phyloP scores from a whole-genome alignment of 108 stramenopile genomes.

The Nannochloropsis salina region DNA sequence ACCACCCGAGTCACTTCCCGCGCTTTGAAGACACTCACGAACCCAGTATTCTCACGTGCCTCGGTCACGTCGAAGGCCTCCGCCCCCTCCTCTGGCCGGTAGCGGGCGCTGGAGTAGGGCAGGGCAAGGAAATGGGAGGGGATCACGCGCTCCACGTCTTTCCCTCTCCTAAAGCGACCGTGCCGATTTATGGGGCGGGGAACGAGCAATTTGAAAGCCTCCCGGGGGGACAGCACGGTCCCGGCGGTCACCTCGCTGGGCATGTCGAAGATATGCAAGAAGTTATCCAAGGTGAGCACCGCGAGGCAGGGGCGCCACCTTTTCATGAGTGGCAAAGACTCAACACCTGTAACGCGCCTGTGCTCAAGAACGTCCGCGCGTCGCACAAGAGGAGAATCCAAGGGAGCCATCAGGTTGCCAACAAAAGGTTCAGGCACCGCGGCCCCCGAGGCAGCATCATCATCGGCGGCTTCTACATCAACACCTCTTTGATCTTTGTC shows the following conservation, averaged over 20 bases:
- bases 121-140: not conserved
- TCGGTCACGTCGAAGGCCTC: not conserved
- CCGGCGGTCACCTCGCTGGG: not conserved
- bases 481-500: no score
- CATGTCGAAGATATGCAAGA: not conserved
- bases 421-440: not conserved
- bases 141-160: not conserved
- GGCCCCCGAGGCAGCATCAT: no score
- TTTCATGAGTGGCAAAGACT: not conserved
- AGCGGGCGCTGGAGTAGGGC: not conserved
- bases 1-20: not conserved
- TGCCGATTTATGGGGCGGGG: not conserved
- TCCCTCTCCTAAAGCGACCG: not conserved
- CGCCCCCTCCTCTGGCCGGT: not conserved
- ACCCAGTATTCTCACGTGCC: not conserved
- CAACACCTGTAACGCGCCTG: not conserved
- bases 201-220: conserved; percentile 6
- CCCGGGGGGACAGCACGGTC: not conserved
- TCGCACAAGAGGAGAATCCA: not conserved
- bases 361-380: not conserved
- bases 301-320: not conserved
- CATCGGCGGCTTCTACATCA: no score
- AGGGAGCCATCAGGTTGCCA: not conserved
- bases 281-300: not conserved
- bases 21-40: not conserved